These are phyloP conservation scores for Fusarium mundagurra DNA, from an alignment of 2,329 filamentous ascomycete species.

Conservation along the genomic window DNA sequence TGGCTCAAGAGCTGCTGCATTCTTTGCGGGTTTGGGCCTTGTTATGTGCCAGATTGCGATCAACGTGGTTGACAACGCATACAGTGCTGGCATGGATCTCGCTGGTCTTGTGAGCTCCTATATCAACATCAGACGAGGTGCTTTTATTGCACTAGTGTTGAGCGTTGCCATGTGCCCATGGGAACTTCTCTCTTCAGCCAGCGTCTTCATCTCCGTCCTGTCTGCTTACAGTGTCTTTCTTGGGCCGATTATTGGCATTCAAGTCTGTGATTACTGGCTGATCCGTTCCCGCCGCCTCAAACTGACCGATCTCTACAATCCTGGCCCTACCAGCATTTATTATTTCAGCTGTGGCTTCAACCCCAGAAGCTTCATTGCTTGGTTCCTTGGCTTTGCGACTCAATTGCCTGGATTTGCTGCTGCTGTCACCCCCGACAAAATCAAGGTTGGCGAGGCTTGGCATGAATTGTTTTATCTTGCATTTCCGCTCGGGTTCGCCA, in stretches of 20 bases:
- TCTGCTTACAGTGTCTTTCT: background rate
- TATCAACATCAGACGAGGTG: background rate
- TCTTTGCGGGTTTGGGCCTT: background rate
- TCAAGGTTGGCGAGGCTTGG: background rate
- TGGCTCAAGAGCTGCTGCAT: background rate
- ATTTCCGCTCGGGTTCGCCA: accelerated
- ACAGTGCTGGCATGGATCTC: background rate
- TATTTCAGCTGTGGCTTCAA: background rate
- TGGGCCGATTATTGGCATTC: background rate
- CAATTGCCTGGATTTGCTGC: background rate
- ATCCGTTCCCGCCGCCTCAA: background rate
- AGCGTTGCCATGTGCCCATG: background rate
- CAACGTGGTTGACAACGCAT: background rate
- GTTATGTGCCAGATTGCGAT: background rate
- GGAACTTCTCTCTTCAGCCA: background rate
- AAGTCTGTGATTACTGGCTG: background rate
- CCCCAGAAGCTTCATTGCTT: background rate
- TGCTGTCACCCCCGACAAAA: background rate
- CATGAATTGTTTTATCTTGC: background rate
- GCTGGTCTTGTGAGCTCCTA: background rate
- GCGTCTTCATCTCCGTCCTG: background rate
- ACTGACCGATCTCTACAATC: background rate
- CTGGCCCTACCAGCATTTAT: background rate
- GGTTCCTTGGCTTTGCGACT: background rate
- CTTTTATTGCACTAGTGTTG: background rate